phyloP scores from a whole-genome alignment of 2,329 filamentous ascomycete genomes.

The Aspergillus hiratsukae region DNA sequence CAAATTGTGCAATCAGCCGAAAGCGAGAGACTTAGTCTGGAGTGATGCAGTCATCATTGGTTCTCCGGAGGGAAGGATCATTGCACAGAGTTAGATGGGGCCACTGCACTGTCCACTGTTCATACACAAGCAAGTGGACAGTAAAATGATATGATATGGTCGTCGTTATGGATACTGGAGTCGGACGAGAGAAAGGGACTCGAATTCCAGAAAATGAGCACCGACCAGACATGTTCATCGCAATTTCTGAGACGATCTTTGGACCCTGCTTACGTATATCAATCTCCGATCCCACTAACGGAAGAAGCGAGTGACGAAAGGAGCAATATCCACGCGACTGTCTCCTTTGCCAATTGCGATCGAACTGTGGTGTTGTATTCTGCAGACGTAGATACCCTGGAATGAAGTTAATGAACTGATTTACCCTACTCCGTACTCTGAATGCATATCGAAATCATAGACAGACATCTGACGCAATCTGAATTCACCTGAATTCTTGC shows the following conservation, averaged over 20 bases:
- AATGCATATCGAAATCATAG: too few relatives aligned
- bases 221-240: neutral
- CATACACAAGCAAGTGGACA: too few relatives aligned
- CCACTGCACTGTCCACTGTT: too few relatives aligned
- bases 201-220: too few relatives aligned
- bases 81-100: neutral
- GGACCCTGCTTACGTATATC: slow-evolving; percentile 15
- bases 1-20: neutral
- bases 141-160: too few relatives aligned
- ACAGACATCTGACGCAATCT: neutral
- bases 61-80: neutral
- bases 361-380: too few relatives aligned
- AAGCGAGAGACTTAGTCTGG: neutral
- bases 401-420: too few relatives aligned
- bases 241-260: neutral
- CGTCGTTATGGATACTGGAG: too few relatives aligned
- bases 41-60: neutral
- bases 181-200: too few relatives aligned
- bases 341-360: neutral
- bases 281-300: slow-evolving; percentile 9
- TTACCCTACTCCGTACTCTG: too few relatives aligned
- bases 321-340: slow-evolving; percentile 13
- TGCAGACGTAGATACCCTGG: too few relatives aligned
- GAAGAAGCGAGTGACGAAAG: slow-evolving; percentile 8
- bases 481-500: neutral